Conservation (phyloP, 1,284 basidiomycete species). For the Microbotryum scabiosae region DNA sequence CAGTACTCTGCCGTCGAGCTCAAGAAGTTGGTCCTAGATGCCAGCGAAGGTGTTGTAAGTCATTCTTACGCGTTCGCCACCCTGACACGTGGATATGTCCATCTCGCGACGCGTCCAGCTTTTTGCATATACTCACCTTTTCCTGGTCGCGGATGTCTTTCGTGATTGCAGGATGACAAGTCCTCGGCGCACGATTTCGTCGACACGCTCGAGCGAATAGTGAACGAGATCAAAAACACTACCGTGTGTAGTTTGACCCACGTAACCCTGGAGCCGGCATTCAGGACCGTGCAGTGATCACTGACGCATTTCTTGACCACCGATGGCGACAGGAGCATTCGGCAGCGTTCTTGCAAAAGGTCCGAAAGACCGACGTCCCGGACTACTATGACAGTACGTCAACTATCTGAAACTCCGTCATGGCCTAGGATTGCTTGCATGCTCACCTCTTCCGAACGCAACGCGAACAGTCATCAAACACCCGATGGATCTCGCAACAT, state of each 20-base stretch:
- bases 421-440: neutral
- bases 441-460: slow-evolving; percentile 5
- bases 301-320: slow-evolving; percentile 28
- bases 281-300: neutral
- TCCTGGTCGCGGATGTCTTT: too few species aligned
- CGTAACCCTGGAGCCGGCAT: slow-evolving; percentile 53
- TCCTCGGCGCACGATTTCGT: slow-evolving; percentile 82
- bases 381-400: slow-evolving; percentile 83
- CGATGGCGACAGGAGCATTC: slow-evolving; percentile 48
- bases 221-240: slow-evolving; percentile 61
- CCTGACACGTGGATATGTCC: neutral
- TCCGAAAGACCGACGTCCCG: slow-evolving; percentile 68
- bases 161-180: slow-evolving; percentile 46
- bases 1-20: slow-evolving; percentile 20
- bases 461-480: slow-evolving; percentile 74
- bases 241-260: slow-evolving; percentile 19
- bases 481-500: slow-evolving; percentile 86
- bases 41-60: slow-evolving; percentile 29
- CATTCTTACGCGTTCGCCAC: neutral
- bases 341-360: slow-evolving; percentile 77
- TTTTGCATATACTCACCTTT: neutral
- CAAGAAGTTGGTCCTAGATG: slow-evolving; percentile 29
- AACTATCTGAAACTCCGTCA: neutral
- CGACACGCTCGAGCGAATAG: slow-evolving; percentile 77
- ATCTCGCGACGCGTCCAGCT: neutral